Conservation (phyloP, 768 basidiomycete genomes). For the Tubosaeta sp. region DNA sequence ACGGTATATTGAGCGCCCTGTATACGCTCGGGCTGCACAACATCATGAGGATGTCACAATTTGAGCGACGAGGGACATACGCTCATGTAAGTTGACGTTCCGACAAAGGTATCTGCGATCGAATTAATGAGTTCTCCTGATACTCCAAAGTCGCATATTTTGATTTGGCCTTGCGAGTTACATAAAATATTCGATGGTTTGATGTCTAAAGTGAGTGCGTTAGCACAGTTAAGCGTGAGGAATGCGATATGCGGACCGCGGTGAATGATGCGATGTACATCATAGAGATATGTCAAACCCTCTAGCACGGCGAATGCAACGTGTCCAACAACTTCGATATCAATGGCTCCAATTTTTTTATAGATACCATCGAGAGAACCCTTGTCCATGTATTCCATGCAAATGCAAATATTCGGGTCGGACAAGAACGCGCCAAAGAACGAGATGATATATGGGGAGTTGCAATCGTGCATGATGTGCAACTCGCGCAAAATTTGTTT, state of each 20-base stretch:
- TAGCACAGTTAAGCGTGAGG: constrained; percentile 5
- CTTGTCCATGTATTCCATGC: constrained; percentile 97
- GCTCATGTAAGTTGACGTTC: constrained; percentile 99
- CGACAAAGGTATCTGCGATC: constrained; percentile 98
- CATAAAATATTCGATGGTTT: constrained; percentile 97
- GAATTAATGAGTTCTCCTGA: constrained; percentile 99
- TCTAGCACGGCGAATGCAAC: constrained; percentile 94
- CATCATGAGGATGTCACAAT: constrained; percentile 13
- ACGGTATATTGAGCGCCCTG: constrained; percentile 98
- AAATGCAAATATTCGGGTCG: constrained; percentile 98
- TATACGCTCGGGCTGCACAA: constrained; percentile 89
- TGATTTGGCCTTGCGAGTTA: constrained; percentile 94
- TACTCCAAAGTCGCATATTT: constrained; percentile 99
- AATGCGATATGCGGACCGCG: constrained; percentile 62
- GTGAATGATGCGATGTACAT: constrained; percentile 96
- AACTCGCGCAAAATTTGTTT: constrained; percentile 98
- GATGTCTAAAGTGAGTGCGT: constrained; percentile 63
- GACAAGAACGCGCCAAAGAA: constrained; percentile 96
- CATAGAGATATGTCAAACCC: constrained; percentile 95
- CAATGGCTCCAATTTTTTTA: constrained; percentile 91
- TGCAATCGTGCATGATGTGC: constrained; percentile 98
- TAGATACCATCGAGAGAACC: constrained; percentile 93
- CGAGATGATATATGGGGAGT: constrained; percentile 89
- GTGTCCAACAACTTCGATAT: constrained; percentile 87
- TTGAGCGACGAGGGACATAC: constrained; percentile 45